Evolutionary conservation across 768 basidiomycete species (phyloP).

Genomic region (Clavulina sp.): DNA sequence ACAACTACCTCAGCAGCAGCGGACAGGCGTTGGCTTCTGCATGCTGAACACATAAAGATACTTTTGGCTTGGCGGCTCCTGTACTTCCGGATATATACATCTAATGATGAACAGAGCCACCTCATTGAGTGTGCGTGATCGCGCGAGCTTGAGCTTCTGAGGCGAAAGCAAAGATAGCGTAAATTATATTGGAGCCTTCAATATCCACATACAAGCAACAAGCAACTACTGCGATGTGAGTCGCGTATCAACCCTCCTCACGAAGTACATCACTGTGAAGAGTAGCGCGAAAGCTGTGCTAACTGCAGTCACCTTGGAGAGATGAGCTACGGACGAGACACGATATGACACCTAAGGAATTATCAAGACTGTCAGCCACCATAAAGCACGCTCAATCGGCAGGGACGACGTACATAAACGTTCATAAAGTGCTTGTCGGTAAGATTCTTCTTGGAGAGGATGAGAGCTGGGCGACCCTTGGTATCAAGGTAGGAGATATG

Average conservation of each 20-base stretch:
- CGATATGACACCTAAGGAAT: slow-evolving; percentile 66
- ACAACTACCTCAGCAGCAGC: background rate
- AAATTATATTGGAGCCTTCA: too few relatives aligned
- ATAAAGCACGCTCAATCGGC: background rate
- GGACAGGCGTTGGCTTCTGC: too few relatives aligned
- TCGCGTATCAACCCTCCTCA: slow-evolving; percentile 35
- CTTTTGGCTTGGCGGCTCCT: too few relatives aligned
- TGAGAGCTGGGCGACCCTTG: slow-evolving; percentile 63
- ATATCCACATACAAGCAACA: too few relatives aligned
- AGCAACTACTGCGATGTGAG: too few relatives aligned
- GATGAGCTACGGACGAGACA: slow-evolving; percentile 59
- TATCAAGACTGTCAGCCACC: slow-evolving; percentile 2
- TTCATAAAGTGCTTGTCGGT: slow-evolving; percentile 63
- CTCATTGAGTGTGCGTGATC: too few relatives aligned
- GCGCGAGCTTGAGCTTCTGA: too few relatives aligned
- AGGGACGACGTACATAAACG: slow-evolving; percentile 52
- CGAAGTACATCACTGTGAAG: slow-evolving; percentile 33
- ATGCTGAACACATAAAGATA: too few relatives aligned
- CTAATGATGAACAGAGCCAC: too few relatives aligned
- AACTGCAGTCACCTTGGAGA: slow-evolving; percentile 75
- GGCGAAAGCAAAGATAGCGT: too few relatives aligned
- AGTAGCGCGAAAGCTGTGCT: slow-evolving; percentile 48
- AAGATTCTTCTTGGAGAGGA: slow-evolving; percentile 51
- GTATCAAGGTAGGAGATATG: slow-evolving; percentile 87
- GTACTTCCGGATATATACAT: too few relatives aligned